phyloP scores from a whole-genome alignment of 2,329 filamentous ascomycete genomes.

The Parascedosporium putredinis region DNA sequence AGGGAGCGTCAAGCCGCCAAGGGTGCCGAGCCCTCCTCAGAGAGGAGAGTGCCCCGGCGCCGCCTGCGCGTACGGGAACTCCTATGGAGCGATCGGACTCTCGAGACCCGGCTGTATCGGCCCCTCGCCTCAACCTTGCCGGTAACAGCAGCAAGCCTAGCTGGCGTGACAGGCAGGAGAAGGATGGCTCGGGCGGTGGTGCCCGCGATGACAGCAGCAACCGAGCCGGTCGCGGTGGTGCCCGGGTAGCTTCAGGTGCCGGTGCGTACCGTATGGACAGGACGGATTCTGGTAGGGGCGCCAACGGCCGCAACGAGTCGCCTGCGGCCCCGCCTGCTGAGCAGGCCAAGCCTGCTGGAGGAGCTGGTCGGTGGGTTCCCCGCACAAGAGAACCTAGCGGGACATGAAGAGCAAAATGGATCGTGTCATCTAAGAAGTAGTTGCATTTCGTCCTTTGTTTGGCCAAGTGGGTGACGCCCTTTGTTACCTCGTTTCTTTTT shows the following conservation, averaged over 20 bases:
- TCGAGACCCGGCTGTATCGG: conserved; percentile 35
- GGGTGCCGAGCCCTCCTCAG: conserved; percentile 18
- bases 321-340: conserved; percentile 32
- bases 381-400: conserved; percentile 28
- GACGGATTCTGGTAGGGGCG: conserved; percentile 30
- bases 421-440: background rate
- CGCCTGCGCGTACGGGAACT: conserved; percentile 18
- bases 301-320: conserved; percentile 29
- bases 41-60: conserved; percentile 22
- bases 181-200: conserved; percentile 18
- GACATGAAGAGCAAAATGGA: conserved; percentile 13
- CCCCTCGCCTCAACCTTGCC: conserved; percentile 51
- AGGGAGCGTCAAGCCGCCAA: conserved; percentile 27
- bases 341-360: conserved; percentile 40
- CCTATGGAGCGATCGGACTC: conserved; percentile 37
- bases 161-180: conserved; percentile 66
- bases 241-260: conserved; percentile 19
- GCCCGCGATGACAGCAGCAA: conserved; percentile 16
- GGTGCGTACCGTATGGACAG: conserved; percentile 33
- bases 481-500: conserved; percentile 4
- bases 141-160: conserved; percentile 50
- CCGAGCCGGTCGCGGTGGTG: conserved; percentile 34
- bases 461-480: background rate
- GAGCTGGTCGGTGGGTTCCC: conserved; percentile 51
- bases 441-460: background rate